Conservation (phyloP, 2,329 filamentous ascomycete genomes). For the Penicillium sp. region DNA sequence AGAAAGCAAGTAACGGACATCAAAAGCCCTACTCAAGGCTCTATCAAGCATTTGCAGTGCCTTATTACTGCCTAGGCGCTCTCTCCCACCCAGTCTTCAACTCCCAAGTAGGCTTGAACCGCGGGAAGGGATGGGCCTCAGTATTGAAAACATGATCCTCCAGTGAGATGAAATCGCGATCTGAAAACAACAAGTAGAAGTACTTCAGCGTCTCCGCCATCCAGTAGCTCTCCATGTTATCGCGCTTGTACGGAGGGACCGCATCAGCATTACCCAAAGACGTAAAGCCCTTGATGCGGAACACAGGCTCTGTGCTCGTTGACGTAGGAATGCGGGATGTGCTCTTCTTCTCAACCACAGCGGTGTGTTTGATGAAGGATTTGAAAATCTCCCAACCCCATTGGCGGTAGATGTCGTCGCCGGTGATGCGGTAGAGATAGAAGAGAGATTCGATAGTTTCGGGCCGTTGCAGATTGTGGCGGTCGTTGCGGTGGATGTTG, state of each 20-base stretch:
- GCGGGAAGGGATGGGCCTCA: slow-evolving; percentile 84
- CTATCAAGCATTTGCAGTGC: background rate
- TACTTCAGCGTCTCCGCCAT: slow-evolving; percentile 98
- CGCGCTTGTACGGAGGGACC: slow-evolving; percentile 64
- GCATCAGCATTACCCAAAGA: slow-evolving; percentile 71
- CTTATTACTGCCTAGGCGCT: slow-evolving; percentile 19
- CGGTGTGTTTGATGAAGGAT: slow-evolving; percentile 80
- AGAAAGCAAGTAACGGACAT: background rate
- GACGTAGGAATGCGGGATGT: slow-evolving; percentile 9
- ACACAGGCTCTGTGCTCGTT: slow-evolving; percentile 5
- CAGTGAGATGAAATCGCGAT: slow-evolving; percentile 74
- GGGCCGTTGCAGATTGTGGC: slow-evolving; percentile 89
- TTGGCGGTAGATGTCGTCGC: slow-evolving; percentile 79
- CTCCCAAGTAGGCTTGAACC: slow-evolving; percentile 67
- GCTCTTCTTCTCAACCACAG: slow-evolving; percentile 63
- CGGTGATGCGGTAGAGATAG: slow-evolving; percentile 98
- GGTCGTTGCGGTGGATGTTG: slow-evolving; percentile 72
- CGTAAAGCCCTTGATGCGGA: slow-evolving; percentile 63
- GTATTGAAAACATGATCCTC: slow-evolving; percentile 92
- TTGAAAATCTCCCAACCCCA: slow-evolving; percentile 99
- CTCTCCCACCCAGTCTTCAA: slow-evolving; percentile 43
- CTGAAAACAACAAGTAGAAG: slow-evolving; percentile 90
- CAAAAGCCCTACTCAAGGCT: background rate
- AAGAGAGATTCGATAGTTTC: slow-evolving; percentile 96
- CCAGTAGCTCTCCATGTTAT: slow-evolving; percentile 99